Base-by-base conservation (phyloP, 257 asterid species). In the Forsythia suspensa region DNA sequence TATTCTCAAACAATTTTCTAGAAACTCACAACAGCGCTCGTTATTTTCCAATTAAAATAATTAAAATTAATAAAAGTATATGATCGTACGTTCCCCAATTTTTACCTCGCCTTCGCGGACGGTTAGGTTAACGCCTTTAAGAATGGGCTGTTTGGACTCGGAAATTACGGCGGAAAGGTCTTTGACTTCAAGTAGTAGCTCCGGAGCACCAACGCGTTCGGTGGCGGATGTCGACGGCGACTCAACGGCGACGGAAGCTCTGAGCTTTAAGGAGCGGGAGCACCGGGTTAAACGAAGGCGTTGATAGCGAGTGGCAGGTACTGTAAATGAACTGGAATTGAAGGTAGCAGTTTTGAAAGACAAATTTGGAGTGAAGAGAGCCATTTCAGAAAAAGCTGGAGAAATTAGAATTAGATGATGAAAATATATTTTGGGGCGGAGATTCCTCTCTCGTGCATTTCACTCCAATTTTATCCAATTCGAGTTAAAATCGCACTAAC, bases 71-170 rank as follows among this genome's bases (percentile, higher is more conserved):
- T 9, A 21, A 40, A 34, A 24, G 6, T 37, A 16, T 44, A 16
- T 5, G 66, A 61, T n/a, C 24, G 44, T 51, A 52, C 2, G 18
- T 3, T 34, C 11, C 38, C 42, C 51, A 71, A 24, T 37, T 6
- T 18, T 40, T 42, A 96, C 99, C 98, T 96, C 99, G 79, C 99
- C 98, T 80, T 91, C 93, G 77, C 75, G 85, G 70, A 96, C 86
- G 40, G 95, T 89, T 79, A 96, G 98, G 75, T 96, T 91, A 86
- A 96, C 93, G 57, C 98, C 99, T 83, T 96, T 96, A 29, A 96
- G 90, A 75, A 96, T 88, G n/a, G 77, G 80, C 87, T 90, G 89
- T 81, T 84, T 94, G 10, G 98, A 89, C 61, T 92, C 97, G 46
- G 87, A 68, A 80, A 96, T 82, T 48, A 90, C 92, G 52, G 99